phyloP scores from a whole-genome alignment of 768 basidiomycete genomes.

The Lactarius tabidus region DNA sequence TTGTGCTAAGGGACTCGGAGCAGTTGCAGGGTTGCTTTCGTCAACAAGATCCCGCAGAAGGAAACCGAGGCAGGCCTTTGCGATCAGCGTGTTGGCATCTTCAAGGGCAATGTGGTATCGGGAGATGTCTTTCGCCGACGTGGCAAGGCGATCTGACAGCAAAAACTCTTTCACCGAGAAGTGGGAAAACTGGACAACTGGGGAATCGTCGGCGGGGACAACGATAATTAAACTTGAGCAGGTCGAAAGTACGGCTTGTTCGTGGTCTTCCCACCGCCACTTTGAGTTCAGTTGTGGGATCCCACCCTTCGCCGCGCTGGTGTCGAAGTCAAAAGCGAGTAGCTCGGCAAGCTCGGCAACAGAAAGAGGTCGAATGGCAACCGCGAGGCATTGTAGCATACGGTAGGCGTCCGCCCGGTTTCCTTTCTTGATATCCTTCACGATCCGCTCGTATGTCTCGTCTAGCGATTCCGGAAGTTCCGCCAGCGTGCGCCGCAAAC shows the following conservation, averaged over 20 bases:
- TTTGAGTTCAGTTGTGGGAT: neutral
- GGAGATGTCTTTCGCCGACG: neutral
- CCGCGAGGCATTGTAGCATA: neutral
- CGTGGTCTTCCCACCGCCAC: neutral
- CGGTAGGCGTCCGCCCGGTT: neutral
- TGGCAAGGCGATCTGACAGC: neutral
- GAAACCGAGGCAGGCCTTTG: neutral
- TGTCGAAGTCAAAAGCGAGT: neutral
- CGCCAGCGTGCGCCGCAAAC: too few relatives aligned
- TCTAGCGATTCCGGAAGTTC: too few relatives aligned
- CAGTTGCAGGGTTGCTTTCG: neutral
- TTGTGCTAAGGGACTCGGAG: neutral
- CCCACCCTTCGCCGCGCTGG: neutral
- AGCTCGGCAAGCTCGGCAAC: neutral
- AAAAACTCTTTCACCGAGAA: neutral
- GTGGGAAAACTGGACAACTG: neutral
- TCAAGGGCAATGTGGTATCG: neutral
- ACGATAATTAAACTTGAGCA: neutral
- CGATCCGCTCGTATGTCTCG: too few relatives aligned
- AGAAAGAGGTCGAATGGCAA: neutral
- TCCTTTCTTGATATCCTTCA: too few relatives aligned
- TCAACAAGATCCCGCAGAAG: neutral
- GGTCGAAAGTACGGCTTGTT: neutral
- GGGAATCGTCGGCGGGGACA: neutral
- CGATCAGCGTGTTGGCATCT: neutral